Percentiles rank a stretch among this genome's conserved stretches.
Conservation (phyloP, 2,329 filamentous ascomycete genomes). For the Dactylellina cionopaga region DNA sequence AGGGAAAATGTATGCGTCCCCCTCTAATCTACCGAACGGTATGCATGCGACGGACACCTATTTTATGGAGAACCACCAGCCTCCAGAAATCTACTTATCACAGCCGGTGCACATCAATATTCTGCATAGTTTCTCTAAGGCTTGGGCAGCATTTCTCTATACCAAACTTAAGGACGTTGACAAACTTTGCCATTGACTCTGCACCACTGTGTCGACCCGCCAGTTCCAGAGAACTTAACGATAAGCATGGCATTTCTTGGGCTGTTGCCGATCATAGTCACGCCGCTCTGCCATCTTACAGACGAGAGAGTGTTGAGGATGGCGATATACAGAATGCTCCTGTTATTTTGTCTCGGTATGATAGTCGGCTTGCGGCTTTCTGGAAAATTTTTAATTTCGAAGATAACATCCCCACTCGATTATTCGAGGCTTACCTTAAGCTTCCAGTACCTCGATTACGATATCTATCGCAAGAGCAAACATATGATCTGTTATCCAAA, state of each 20-base stretch:
- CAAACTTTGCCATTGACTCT: neutral
- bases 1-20: conserved; percentile 41
- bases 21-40: conserved; percentile 7
- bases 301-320: neutral
- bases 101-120: too few relatives aligned
- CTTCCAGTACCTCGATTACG: conserved; percentile 59
- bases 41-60: neutral
- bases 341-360: neutral
- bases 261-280: neutral
- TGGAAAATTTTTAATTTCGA: conserved; percentile 39
- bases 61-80: neutral
- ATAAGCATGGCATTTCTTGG: neutral
- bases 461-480: conserved; percentile 65
- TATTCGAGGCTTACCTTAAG: conserved; percentile 59
- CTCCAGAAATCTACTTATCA: too few relatives aligned
- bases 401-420: conserved; percentile 44
- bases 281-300: neutral
- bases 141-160: neutral
- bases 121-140: neutral
- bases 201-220: neutral
- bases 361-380: conserved; percentile 13
- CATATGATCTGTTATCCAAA: conserved; percentile 73
- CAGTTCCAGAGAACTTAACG: neutral
- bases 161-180: neutral
- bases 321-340: neutral